Evolutionary conservation across 2,329 filamentous ascomycete genomes (phyloP), one percentile per base, ranked within the genome.

Genomic region (Clonostachys chloroleuca): DNA sequence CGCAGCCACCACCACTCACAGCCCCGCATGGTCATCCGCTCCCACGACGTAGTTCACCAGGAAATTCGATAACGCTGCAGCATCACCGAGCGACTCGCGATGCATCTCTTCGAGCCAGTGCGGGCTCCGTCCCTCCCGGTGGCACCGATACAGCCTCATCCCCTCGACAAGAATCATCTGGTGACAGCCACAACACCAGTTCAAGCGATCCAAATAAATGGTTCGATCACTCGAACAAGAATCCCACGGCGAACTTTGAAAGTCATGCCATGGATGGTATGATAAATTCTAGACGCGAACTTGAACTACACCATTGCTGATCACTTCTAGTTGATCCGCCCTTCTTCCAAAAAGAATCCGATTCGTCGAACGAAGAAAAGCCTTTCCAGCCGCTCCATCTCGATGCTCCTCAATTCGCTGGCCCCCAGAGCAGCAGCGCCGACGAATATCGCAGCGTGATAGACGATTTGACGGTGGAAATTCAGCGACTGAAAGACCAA

Each of bases 371-470:
- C 24, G 77, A 77, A 50, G 75, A 72, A 57, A 59, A 33, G 20
- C 52, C 53, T 2, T 59, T 49, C 48, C 51, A 52, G 53, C 50
- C 54, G 52, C 50, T 59, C 34, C 51, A 51, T 43, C 56, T 51
- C 16, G 55, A 39, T 4, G 61, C 55, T 0, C 54, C 66, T 0
- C 64, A 62, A 8, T 64, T 65, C 5, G 56, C 59, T 0, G 49
- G 60, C 36, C 67, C 68, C 4, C 78, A 65, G 17, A 80, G 67
- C 58, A 88, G 81, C 59, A 85, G 83, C 44, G 82, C 80, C 30
- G 87, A 88, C 48, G 89, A 92, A 47, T 92, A 83, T 50, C 77
- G 89, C 42, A 86, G 86, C 54, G 88, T 95, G 14, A 95, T 95
- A 43, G 89, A 95, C 57, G 90, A 95, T 60, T 66, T 95, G 49